phyloP scores from a whole-genome alignment of 805 yeast species.

The Blastobotrys chiropterorum region DNA sequence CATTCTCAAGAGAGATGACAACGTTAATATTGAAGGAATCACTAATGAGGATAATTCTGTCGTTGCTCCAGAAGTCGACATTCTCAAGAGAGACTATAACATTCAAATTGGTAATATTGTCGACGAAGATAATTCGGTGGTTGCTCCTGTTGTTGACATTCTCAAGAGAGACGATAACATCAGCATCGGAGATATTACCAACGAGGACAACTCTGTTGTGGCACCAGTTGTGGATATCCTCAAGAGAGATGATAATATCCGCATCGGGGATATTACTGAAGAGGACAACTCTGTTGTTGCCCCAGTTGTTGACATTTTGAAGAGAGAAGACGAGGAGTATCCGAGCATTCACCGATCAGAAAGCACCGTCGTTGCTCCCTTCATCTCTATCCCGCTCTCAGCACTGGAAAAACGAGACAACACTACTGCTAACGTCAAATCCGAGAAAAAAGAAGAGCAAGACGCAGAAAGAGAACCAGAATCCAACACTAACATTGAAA shows the following conservation, averaged over 20 bases:
- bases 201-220: neutral
- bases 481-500: neutral
- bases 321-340: neutral
- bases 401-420: neutral
- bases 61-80: neutral
- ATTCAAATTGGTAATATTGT: neutral
- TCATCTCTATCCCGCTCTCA: neutral
- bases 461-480: neutral
- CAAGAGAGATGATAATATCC: neutral
- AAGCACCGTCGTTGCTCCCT: neutral
- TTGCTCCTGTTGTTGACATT: neutral
- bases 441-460: neutral
- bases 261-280: neutral
- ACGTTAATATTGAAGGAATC: neutral
- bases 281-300: neutral
- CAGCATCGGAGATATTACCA: neutral
- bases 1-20: neutral
- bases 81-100: neutral
- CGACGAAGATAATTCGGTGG: neutral
- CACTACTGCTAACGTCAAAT: neutral
- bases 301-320: neutral
- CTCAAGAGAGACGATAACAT: neutral
- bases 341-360: neutral
- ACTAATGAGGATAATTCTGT: neutral
- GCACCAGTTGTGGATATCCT: neutral